Evolutionary conservation across 257 asterid genomes (phyloP).

Genomic region (Solanum habrochaites): DNA sequence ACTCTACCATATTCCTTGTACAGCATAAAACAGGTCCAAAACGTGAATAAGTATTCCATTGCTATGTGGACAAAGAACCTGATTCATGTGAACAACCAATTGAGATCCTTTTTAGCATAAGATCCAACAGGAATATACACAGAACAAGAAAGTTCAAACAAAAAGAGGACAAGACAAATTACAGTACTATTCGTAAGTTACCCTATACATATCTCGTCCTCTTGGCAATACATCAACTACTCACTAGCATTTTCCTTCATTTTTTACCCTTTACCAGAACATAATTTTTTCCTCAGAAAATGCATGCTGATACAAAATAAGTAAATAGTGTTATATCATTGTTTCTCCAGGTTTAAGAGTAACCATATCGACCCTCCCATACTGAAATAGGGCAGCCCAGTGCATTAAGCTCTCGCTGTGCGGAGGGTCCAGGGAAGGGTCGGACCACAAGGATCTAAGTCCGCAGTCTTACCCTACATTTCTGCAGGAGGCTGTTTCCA

Average conservation of each 20-base stretch:
- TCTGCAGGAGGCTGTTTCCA: neutral
- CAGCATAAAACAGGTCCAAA: conserved; percentile 86
- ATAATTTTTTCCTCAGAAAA: neutral
- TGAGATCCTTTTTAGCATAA: conserved; percentile 6
- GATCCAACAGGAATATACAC: neutral
- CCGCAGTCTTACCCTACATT: neutral
- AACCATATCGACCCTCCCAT: neutral
- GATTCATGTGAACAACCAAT: conserved; percentile 18
- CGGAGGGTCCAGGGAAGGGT: neutral
- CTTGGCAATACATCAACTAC: neutral
- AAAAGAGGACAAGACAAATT: neutral
- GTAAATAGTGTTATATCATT: neutral
- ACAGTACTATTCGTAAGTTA: neutral
- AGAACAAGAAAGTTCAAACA: neutral
- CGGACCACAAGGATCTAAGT: neutral
- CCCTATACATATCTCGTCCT: neutral
- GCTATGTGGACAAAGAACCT: conserved; percentile 94
- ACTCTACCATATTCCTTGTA: conserved; percentile 79
- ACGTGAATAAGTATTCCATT: conserved; percentile 73
- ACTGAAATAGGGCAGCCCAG: neutral
- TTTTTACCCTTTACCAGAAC: neutral
- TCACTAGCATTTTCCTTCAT: neutral
- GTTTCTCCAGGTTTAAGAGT: neutral
- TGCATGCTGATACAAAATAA: neutral
- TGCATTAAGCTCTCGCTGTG: neutral